A percentile compares a stretch with the other conserved stretches of the same genome.
These are phyloP conservation scores for Gastrolobium bilobum DNA, from an alignment of 306 rosid species.

Conservation along the genomic window DNA sequence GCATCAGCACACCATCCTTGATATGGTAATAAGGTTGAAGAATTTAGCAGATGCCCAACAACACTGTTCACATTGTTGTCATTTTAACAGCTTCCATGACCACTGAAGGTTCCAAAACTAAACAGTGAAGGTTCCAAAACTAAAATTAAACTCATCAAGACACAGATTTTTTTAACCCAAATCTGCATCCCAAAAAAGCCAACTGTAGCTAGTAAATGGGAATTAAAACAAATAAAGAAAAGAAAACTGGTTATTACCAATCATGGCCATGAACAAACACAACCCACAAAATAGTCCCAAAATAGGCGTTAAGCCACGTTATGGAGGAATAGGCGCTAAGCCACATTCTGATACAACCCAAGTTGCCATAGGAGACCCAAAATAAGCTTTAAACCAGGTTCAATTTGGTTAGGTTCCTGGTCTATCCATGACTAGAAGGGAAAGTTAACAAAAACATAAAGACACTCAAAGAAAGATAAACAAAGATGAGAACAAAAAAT, in stretches of 20 bases:
- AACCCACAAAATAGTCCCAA: conserved; percentile 98
- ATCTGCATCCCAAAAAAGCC: conserved; percentile 1
- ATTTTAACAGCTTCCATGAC: conserved; percentile 97
- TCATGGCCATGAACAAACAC: conserved; percentile 99
- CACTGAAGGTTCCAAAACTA: conserved; percentile 70
- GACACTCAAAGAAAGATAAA: not conserved
- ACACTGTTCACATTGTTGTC: conserved; percentile 80
- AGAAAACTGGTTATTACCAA: conserved; percentile 62
- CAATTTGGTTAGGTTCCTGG: conserved; percentile 37
- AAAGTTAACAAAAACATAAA: not conserved
- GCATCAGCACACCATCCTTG: conserved; percentile 87
- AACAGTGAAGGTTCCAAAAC: too few species aligned
- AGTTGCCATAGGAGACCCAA: conserved; percentile 79
- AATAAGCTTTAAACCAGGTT: conserved; percentile 30
- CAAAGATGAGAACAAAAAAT: conserved; percentile 28
- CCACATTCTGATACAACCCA: conserved; percentile 94
- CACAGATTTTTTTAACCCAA: conserved; percentile 32
- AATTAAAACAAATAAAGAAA: not conserved
- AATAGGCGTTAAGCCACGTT: too few species aligned
- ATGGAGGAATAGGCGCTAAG: conserved; percentile 73
- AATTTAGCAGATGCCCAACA: conserved; percentile 91
- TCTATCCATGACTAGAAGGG: conserved; percentile 1
- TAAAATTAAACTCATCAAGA: conserved; percentile 36
- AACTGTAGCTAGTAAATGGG: not conserved
- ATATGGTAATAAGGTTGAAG: conserved; percentile 95